These are phyloP conservation scores for Echium plantagineum DNA, from an alignment of 257 asterid genomes.

Conservation along the genomic window DNA sequence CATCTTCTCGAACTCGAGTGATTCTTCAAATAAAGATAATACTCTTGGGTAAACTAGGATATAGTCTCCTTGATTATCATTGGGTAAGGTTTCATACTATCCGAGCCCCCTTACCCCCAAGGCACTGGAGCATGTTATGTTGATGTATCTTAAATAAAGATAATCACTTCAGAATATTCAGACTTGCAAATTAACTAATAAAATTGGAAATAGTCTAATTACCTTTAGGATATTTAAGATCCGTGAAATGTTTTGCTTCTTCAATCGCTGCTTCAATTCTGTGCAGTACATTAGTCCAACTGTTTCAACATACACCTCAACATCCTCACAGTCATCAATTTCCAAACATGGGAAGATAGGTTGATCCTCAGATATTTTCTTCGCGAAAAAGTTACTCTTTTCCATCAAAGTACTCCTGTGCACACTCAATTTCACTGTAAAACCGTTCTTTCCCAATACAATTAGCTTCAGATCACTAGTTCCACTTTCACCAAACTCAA, in stretches of 20 bases:
- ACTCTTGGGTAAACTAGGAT: too few species aligned
- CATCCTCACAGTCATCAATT: slow-evolving; percentile 84
- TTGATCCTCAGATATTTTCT: slow-evolving; percentile 39
- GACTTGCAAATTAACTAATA: neutral
- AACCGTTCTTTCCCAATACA: slow-evolving; percentile 66
- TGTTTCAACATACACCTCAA: slow-evolving; percentile 82
- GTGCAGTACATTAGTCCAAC: slow-evolving; percentile 89
- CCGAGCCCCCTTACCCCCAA: too few species aligned
- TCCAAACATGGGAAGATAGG: slow-evolving; percentile 71
- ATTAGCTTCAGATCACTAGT: slow-evolving; percentile 75
- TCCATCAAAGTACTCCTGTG: slow-evolving; percentile 54
- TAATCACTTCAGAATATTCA: neutral
- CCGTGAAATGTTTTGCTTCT: slow-evolving; percentile 76
- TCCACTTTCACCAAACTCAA: slow-evolving; percentile 92
- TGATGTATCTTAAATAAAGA: neutral
- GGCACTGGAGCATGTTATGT: neutral
- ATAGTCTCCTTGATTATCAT: too few species aligned
- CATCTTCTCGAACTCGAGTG: neutral
- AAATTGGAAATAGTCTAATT: slow-evolving; percentile 7
- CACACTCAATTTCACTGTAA: slow-evolving; percentile 79
- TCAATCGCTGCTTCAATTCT: slow-evolving; percentile 75
- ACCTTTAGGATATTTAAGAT: slow-evolving; percentile 87
- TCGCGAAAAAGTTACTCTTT: slow-evolving; percentile 52
- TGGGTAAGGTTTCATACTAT: too few species aligned
- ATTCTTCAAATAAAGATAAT: too few species aligned